These are phyloP conservation scores for Ceratocystiopsis brevicomis DNA, from an alignment of 2,329 filamentous ascomycete genomes.

Conservation along the genomic window DNA sequence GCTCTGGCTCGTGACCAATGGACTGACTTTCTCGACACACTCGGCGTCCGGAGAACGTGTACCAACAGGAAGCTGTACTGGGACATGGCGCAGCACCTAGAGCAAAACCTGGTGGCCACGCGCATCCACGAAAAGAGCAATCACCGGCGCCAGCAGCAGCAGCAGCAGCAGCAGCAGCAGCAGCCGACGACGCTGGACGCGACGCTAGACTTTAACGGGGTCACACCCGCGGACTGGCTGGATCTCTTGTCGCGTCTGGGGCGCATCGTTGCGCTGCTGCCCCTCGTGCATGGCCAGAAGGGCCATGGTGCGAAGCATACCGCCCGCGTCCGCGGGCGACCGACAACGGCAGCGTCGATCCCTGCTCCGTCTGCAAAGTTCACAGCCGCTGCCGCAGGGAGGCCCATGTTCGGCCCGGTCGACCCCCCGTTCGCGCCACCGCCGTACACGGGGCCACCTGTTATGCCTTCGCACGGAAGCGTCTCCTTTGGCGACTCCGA, in stretches of 20 bases:
- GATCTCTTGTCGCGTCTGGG: conserved; percentile 15
- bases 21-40: conserved; percentile 18
- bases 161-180: background rate
- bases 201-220: background rate
- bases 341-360: too few species aligned
- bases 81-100: conserved; percentile 16
- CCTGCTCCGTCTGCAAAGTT: too few species aligned
- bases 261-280: conserved; percentile 12
- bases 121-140: conserved; percentile 1
- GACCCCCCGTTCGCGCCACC: too few species aligned
- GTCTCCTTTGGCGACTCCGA: too few species aligned
- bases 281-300: conserved; percentile 1
- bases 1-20: conserved; percentile 16
- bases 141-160: background rate
- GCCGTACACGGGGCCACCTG: too few species aligned
- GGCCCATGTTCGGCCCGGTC: too few species aligned
- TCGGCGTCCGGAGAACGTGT: conserved; percentile 3
- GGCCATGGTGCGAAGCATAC: too few species aligned
- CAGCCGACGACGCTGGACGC: background rate
- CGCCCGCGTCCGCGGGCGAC: too few species aligned
- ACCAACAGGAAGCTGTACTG: conserved; percentile 11
- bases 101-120: conserved; percentile 16
- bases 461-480: too few species aligned
- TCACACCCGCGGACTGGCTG: conserved; percentile 13
- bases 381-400: too few species aligned